Evolutionary conservation across 495 filamentous ascomycete species (phyloP).

Genomic region (Jackrogersella minutella): DNA sequence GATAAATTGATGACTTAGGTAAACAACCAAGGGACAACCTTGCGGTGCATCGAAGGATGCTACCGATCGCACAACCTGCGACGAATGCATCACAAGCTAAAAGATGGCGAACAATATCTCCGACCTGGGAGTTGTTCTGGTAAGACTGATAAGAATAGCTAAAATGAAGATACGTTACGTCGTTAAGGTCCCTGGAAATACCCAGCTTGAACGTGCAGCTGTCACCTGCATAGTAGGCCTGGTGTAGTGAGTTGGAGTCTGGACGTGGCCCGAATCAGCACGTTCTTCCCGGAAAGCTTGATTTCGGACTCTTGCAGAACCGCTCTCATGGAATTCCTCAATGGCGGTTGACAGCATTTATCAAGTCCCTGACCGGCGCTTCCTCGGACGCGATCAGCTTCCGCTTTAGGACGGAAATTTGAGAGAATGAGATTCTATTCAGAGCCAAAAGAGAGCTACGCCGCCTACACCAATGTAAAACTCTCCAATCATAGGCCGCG

Average conservation of each 20-base stretch:
- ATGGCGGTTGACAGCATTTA: constrained; percentile 25
- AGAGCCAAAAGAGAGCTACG: constrained; percentile 10
- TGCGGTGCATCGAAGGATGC: constrained; percentile 8
- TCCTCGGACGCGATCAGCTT: constrained; percentile 41
- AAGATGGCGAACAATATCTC: constrained; percentile 5
- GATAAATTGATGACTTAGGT: not conserved
- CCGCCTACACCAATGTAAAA: constrained; percentile 6
- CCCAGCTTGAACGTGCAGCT: constrained; percentile 11
- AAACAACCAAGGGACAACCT: not conserved
- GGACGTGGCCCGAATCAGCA: constrained; percentile 40
- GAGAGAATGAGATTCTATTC: constrained; percentile 18
- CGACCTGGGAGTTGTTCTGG: not conserved
- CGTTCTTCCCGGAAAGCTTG: constrained; percentile 14
- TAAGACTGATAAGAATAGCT: constrained; percentile 7
- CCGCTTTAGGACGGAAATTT: constrained; percentile 39
- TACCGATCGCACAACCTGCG: constrained; percentile 6
- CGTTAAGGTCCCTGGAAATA: constrained; percentile 15
- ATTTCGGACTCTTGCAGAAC: constrained; percentile 9
- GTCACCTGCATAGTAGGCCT: constrained; percentile 32
- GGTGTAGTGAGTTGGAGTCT: constrained; percentile 19
- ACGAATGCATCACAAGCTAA: constrained; percentile 14
- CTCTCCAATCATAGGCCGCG: constrained; percentile 28
- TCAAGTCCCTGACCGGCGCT: constrained; percentile 41
- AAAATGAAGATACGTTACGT: constrained; percentile 38
- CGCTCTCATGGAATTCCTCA: constrained; percentile 1